phyloP scores from a whole-genome alignment of 2,329 filamentous ascomycete species.

The Penicillium sp. region DNA sequence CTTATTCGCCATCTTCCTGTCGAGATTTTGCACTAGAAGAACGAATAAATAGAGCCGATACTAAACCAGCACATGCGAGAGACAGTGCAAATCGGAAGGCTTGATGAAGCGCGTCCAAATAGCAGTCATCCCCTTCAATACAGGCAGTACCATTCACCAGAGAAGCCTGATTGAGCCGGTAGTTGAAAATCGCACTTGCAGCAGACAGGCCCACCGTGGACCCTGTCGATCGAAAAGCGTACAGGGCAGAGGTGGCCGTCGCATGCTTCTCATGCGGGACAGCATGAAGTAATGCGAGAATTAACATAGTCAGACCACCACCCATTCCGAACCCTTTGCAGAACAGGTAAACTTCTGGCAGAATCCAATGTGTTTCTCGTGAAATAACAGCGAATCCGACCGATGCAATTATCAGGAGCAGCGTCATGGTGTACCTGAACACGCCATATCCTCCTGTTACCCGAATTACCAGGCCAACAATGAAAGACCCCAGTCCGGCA shows the following conservation, averaged over 20 bases:
- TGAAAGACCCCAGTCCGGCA: constrained; percentile 10
- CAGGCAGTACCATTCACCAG: not conserved
- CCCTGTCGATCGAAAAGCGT: constrained; percentile 16
- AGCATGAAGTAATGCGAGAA: constrained; percentile 11
- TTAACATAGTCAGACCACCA: constrained; percentile 12
- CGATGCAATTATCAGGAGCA: constrained; percentile 2
- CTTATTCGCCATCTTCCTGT: not conserved
- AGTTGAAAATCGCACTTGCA: constrained; percentile 8
- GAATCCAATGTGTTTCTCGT: constrained; percentile 4
- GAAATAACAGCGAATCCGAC: constrained; percentile 5
- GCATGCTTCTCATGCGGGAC: constrained; percentile 14
- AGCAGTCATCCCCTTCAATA: constrained; percentile 2
- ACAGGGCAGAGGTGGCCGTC: constrained; percentile 10
- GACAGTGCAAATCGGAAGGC: constrained; percentile 9
- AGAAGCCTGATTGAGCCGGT: constrained; percentile 1
- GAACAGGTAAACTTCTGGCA: constrained; percentile 11
- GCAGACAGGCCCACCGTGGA: constrained; percentile 8
- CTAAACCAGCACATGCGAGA: constrained; percentile 5
- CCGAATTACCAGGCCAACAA: constrained; percentile 11
- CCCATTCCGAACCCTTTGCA: constrained; percentile 13
- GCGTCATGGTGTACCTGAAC: constrained; percentile 7
- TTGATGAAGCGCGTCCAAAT: constrained; percentile 9
- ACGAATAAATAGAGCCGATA: constrained; percentile 7
- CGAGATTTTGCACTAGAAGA: not conserved
- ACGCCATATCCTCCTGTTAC: constrained; percentile 9